Conservation (phyloP, 1,139 yeast genomes). For the Lodderomyces margitis region DNA sequence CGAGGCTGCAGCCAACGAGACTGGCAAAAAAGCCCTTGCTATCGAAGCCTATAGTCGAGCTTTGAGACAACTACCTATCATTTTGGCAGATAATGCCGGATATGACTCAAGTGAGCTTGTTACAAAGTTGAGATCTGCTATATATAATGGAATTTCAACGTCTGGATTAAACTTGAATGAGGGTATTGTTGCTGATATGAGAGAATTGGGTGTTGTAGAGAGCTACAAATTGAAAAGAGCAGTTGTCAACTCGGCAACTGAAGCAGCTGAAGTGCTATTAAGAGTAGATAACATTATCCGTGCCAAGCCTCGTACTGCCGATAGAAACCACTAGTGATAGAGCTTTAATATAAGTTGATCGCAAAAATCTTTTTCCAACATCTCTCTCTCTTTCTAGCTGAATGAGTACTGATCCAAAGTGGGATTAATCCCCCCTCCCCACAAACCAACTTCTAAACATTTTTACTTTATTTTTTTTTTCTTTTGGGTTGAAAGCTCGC, state of each 20-base stretch:
- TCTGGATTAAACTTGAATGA: constrained; percentile 85
- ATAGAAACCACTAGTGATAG: constrained; percentile 51
- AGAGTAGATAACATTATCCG: constrained; percentile 95
- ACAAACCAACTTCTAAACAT: too few species aligned
- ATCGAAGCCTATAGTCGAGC: constrained; percentile 94
- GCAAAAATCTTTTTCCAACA: not conserved
- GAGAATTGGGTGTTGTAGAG: constrained; percentile 90
- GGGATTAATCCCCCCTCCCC: not conserved
- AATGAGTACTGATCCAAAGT: too few species aligned
- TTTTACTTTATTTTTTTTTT: too few species aligned
- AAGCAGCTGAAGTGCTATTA: constrained; percentile 92
- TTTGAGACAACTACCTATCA: constrained; percentile 90
- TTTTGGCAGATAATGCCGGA: constrained; percentile 96
- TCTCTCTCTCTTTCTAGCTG: not conserved
- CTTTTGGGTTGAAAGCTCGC: too few species aligned
- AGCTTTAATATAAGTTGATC: not conserved
- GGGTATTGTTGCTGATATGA: constrained; percentile 89
- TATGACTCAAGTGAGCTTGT: constrained; percentile 92
- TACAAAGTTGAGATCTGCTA: constrained; percentile 85
- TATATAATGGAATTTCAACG: constrained; percentile 88
- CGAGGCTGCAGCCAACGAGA: constrained; percentile 87
- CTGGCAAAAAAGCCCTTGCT: constrained; percentile 92
- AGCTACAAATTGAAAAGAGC: constrained; percentile 88
- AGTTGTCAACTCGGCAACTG: constrained; percentile 94
- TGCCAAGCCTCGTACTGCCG: constrained; percentile 97